phyloP scores from a whole-genome alignment of 768 basidiomycete genomes.

The Tricholoma terreum region DNA sequence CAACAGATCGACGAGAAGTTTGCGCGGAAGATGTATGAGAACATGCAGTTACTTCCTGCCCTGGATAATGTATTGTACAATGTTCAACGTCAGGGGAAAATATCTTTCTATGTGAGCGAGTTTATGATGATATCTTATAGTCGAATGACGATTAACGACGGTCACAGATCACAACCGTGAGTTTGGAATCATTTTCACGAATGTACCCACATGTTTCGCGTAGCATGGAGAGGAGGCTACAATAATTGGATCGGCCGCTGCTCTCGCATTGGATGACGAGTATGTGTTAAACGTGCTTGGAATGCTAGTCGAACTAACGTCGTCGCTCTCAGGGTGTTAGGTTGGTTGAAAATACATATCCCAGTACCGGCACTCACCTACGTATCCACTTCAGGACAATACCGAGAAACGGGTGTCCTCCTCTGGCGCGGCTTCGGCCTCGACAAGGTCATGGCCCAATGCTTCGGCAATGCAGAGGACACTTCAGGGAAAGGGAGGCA shows the following conservation, averaged over 20 bases:
- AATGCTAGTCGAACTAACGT: not conserved
- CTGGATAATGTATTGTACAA: conserved; percentile 89
- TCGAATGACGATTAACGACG: not conserved
- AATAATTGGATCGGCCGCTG: conserved; percentile 86
- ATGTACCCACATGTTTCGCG: conserved; percentile 1
- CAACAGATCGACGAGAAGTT: conserved; percentile 63
- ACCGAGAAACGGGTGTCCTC: conserved; percentile 89
- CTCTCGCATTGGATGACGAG: conserved; percentile 81
- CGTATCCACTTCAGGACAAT: conserved; percentile 60
- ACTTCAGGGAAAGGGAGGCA: conserved; percentile 80
- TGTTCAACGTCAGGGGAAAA: conserved; percentile 91
- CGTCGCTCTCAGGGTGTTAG: conserved; percentile 57
- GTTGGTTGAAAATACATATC: conserved; percentile 31
- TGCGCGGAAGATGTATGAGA: conserved; percentile 71
- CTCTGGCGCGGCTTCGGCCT: conserved; percentile 83
- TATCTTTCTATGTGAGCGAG: conserved; percentile 77
- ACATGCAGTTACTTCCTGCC: conserved; percentile 77
- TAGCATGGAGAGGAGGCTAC: conserved; percentile 92
- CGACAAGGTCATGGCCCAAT: conserved; percentile 85
- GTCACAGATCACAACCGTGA: conserved; percentile 71
- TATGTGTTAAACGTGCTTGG: conserved; percentile 33
- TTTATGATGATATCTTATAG: not conserved
- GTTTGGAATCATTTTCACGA: conserved; percentile 4
- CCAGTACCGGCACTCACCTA: conserved; percentile 1
- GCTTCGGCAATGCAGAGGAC: conserved; percentile 85